Percentiles rank a stretch among this genome's conserved stretches.
phyloP scores from a whole-genome alignment of 768 basidiomycete species.

The Candolleomyces efflorescens region DNA sequence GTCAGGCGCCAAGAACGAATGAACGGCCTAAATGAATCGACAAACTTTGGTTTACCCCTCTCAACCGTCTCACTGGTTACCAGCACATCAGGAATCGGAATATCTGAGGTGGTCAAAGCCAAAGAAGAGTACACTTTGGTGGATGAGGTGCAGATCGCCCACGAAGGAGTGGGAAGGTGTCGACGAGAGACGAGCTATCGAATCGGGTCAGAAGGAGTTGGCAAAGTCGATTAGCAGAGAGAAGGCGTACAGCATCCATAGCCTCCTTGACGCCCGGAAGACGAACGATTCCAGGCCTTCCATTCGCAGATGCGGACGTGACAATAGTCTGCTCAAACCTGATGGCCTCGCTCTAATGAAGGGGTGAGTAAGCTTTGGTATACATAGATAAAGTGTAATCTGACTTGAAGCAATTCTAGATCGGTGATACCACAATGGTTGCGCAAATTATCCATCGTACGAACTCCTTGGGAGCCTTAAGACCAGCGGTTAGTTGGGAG shows the following conservation, averaged over 20 bases:
- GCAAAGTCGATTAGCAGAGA: neutral
- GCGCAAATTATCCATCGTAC: conserved; percentile 76
- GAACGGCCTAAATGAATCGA: neutral
- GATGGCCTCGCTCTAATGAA: conserved; percentile 57
- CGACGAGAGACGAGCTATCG: conserved; percentile 29
- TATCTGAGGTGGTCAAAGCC: conserved; percentile 63
- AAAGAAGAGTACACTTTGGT: conserved; percentile 69
- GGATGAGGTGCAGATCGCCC: conserved; percentile 88
- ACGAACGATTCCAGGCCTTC: conserved; percentile 55
- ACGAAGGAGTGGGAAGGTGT: conserved; percentile 56
- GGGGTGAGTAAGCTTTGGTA: conserved; percentile 9
- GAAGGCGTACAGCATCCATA: conserved; percentile 45
- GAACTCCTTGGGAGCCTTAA: conserved; percentile 73
- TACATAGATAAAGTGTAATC: neutral
- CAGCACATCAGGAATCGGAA: conserved; percentile 66
- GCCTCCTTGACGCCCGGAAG: conserved; percentile 73
- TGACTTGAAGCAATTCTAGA: conserved; percentile 63
- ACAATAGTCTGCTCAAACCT: conserved; percentile 82
- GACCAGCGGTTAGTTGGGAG: neutral
- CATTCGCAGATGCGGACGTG: conserved; percentile 48
- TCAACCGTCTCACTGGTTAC: conserved; percentile 78
- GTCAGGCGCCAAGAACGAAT: neutral
- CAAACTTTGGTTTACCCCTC: conserved; percentile 67
- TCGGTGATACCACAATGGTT: conserved; percentile 69
- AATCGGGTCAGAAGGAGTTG: conserved; percentile 1